Evolutionary conservation across 768 basidiomycete genomes (phyloP), one percentile per base, ranked within the genome.

Genomic region (Tubosaeta sp.): DNA sequence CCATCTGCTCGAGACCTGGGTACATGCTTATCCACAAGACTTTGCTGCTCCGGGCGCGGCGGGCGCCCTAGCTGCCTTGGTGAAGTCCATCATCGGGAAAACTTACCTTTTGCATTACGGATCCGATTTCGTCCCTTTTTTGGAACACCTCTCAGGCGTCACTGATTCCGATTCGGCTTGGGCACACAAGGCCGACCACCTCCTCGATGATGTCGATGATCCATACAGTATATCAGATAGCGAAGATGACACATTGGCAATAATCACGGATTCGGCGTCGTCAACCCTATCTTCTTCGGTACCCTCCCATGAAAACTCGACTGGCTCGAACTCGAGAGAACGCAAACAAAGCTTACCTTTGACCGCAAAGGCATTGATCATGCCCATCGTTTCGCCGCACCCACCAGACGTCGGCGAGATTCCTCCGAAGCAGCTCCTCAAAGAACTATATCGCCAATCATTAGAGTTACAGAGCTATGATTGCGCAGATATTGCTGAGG

Each of bases 81-180:
- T 91, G 61, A 88, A 85, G 60, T 89, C 86, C 0, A 85, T 91
- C 57, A 75, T 86, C 9, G 80, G 83, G 46, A 89, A 91, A 66
- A 86, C 86, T 0, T 84, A 91, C 63, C 81, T 91, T 19, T 75
- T 91, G 13, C 90, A 92, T 65, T 93, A 93, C 57, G 91, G 86
- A 34, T 84, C 87, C 13, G 86, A 90, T 60, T 82, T 93, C 59
- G 76, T 90, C 10, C 88, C 88, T 1, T 92, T 93, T 64, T 73
- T 89, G 33, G 87, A 91, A 58, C 72, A 78, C 45, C 72, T 90
- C 10, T 76, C 85, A 5, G 74, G 67, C 32, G 72, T 88, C 25
- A 70, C 73, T n/a, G 90, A 92, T 63, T 75, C 76, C 48, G 88
- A 92, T 64, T 73, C 76, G 22, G 68, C 80, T 7, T 92, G 91